Evolutionary conservation across 176 grass and related monocot genomes (phyloP).

Genomic region (Zoysia japonica): DNA sequence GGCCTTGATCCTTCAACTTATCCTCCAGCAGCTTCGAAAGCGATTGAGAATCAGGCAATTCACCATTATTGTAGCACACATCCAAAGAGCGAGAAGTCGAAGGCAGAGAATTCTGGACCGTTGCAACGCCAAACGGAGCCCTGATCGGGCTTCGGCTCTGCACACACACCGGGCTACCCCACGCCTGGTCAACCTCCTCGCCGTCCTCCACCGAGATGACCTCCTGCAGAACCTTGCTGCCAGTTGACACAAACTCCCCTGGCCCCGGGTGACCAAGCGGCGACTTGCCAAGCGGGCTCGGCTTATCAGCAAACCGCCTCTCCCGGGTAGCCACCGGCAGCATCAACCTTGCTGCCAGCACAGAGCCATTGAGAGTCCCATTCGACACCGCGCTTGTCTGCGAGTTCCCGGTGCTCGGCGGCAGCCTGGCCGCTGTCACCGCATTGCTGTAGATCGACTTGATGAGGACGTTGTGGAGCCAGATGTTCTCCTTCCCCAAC

Average conservation of each 20-base stretch:
- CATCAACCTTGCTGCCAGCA: conserved; percentile 29
- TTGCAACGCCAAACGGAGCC: conserved; percentile 53
- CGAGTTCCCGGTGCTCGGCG: conserved; percentile 58
- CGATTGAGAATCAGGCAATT: conserved; percentile 60
- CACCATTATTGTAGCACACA: conserved; percentile 47
- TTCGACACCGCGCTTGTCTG: conserved; percentile 50
- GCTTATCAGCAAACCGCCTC: conserved; percentile 49
- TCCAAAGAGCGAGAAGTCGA: conserved; percentile 37
- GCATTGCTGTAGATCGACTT: conserved; percentile 61
- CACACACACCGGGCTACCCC: conserved; percentile 51
- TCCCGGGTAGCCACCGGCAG: conserved; percentile 21
- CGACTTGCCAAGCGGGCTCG: conserved; percentile 58
- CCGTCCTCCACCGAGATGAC: conserved; percentile 71
- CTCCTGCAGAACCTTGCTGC: conserved; percentile 54
- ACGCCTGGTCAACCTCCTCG: conserved; percentile 76
- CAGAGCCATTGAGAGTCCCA: conserved; percentile 36
- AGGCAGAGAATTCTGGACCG: conserved; percentile 39
- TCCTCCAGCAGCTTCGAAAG: conserved; percentile 49
- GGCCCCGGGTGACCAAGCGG: conserved; percentile 47
- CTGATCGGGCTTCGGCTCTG: conserved; percentile 75
- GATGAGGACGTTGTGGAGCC: conserved; percentile 63
- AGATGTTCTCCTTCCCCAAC: conserved; percentile 67
- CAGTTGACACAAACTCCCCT: conserved; percentile 49
- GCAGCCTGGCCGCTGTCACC: conserved; percentile 18
- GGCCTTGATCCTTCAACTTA: conserved; percentile 57